Conservation (phyloP, 345 rosid genomes). For the Lagerstroemia speciosa region DNA sequence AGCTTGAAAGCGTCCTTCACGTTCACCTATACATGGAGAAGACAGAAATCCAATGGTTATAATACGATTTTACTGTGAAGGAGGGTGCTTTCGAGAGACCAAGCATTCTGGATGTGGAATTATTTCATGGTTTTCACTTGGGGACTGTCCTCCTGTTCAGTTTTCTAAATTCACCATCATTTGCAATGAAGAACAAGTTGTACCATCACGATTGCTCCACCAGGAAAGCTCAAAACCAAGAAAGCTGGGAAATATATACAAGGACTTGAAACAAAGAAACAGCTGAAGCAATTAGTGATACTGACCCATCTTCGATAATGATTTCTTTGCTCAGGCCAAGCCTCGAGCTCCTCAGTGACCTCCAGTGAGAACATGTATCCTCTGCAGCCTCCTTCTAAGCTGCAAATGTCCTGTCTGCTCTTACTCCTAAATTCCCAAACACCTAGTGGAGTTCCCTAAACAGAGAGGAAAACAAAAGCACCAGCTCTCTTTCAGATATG, state of each 20-base stretch:
- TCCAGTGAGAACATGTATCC: conserved; percentile 56
- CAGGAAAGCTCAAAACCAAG: no score
- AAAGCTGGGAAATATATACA: not conserved
- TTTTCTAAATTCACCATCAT: no score
- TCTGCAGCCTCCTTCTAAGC: conserved; percentile 42
- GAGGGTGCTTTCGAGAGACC: not conserved
- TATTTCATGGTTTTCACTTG: no score
- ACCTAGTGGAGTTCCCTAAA: conserved; percentile 67
- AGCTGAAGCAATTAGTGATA: conserved; percentile 2
- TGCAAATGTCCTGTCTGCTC: conserved; percentile 33
- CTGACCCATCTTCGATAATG: conserved; percentile 65
- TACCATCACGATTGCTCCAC: not conserved
- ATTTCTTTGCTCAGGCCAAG: conserved; percentile 64
- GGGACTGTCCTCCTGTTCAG: no score
- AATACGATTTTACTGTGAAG: not conserved
- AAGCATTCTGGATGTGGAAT: no score
- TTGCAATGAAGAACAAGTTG: not conserved
- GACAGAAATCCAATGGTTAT: not conserved
- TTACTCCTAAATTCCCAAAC: conserved; percentile 61
- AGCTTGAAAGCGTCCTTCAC: conserved; percentile 44
- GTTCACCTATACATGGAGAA: conserved; percentile 28
- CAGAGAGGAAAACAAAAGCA: conserved; percentile 3
- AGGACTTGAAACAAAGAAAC: not conserved
- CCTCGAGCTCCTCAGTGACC: conserved; percentile 72
- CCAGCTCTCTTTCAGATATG: not conserved